These are phyloP conservation scores for Smallanthus sonchifolius DNA, from an alignment of 129 eudicot genomes.

Conservation along the genomic window DNA sequence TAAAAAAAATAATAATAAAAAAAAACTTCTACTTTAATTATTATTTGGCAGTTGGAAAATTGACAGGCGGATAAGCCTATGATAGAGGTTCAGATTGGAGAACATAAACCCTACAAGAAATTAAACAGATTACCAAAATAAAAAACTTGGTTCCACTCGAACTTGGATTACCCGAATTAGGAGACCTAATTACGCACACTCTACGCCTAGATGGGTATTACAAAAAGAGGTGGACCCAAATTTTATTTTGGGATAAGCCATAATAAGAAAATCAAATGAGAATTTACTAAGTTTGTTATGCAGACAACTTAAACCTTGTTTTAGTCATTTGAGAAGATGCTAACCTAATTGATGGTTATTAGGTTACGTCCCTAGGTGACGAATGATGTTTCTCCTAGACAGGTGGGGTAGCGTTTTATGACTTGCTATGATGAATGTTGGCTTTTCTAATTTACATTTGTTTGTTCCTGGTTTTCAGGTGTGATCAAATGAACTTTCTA, in stretches of 20 bases:
- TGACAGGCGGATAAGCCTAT: too few species aligned
- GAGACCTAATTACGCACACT: not conserved
- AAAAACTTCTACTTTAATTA: too few species aligned
- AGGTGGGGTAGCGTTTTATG: not conserved
- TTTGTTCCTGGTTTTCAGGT: constrained; percentile 1
- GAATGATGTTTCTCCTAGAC: not conserved
- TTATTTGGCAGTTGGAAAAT: too few species aligned
- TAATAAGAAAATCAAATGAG: not conserved
- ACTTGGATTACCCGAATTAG: not conserved
- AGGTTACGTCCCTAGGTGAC: not conserved
- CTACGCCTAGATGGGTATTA: not conserved
- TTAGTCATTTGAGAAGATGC: not conserved
- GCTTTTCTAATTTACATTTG: not conserved
- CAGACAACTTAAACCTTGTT: not conserved
- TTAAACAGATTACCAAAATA: too few species aligned
- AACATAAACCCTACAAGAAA: not conserved
- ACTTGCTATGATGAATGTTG: constrained; percentile 8
- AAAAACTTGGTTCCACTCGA: not conserved
- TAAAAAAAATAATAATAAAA: not conserved
- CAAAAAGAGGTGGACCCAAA: not conserved
- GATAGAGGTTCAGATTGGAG: not conserved
- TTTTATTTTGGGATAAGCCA: not conserved
- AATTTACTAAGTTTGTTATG: not conserved
- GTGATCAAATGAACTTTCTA: constrained; percentile 10
- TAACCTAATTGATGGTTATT: not conserved